phyloP scores from a whole-genome alignment of 805 yeast genomes.

The Torulaspora delbrueckii region DNA sequence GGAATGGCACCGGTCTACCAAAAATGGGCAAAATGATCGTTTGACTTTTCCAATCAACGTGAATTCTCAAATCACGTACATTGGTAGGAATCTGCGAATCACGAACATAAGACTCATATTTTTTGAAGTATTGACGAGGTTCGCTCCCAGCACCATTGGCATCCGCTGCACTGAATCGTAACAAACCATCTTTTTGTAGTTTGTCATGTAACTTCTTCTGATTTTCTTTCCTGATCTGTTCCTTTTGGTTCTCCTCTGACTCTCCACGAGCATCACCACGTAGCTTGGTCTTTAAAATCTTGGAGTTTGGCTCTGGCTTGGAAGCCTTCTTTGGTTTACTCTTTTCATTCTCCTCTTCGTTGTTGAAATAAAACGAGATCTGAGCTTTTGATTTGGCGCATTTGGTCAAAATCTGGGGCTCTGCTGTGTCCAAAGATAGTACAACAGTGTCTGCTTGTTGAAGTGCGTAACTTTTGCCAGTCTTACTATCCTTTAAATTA shows the following conservation, averaged over 20 bases:
- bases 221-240: conserved; percentile 72
- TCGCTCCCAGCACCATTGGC: conserved; percentile 51
- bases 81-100: conserved; percentile 85
- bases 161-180: conserved; percentile 75
- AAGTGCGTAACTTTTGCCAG: conserved; percentile 60
- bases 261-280: conserved; percentile 65
- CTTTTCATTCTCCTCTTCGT: conserved; percentile 46
- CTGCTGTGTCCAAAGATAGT: conserved; percentile 48
- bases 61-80: conserved; percentile 78
- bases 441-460: conserved; percentile 77
- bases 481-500: conserved; percentile 48
- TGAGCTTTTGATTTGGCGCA: conserved; percentile 69
- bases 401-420: conserved; percentile 64
- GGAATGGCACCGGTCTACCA: conserved; percentile 98
- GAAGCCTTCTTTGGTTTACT: conserved; percentile 40
- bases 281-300: conserved; percentile 70
- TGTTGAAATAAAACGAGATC: conserved; percentile 78
- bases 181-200: conserved; percentile 80
- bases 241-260: conserved; percentile 69
- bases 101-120: conserved; percentile 89
- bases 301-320: conserved; percentile 43
- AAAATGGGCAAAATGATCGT: conserved; percentile 85
- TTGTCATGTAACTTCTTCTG: conserved; percentile 80
- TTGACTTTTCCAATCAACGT: conserved; percentile 82
- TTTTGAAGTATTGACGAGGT: conserved; percentile 62